phyloP scores from a whole-genome alignment of 2,329 filamentous ascomycete species.

The Sclerotinia nivalis region DNA sequence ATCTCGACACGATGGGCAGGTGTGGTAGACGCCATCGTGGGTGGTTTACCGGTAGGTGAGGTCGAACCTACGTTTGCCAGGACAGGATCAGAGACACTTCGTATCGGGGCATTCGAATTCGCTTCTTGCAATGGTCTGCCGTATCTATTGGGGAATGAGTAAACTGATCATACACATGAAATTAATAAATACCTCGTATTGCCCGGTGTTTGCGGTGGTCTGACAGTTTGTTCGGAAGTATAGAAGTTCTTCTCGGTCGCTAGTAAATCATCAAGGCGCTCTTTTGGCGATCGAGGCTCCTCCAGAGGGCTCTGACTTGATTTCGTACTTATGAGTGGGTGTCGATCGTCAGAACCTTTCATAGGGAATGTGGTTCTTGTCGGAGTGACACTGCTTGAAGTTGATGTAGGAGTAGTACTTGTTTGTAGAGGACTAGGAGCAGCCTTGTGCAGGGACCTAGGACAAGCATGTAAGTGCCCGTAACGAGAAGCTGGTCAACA shows the following conservation, averaged over 20 bases:
- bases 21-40: slow-evolving; percentile 37
- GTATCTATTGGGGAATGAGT: slow-evolving; percentile 29
- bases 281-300: slow-evolving; percentile 40
- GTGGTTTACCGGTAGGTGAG: slow-evolving; percentile 30
- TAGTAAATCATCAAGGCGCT: slow-evolving; percentile 42
- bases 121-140: slow-evolving; percentile 33
- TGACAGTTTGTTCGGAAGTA: slow-evolving; percentile 28
- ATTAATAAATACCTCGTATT: slow-evolving; percentile 31
- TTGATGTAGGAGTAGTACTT: slow-evolving; percentile 37
- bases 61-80: slow-evolving; percentile 34
- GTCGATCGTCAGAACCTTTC: slow-evolving; percentile 31
- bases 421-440: slow-evolving; percentile 42
- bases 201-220: slow-evolving; percentile 25
- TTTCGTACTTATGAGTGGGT: slow-evolving; percentile 29
- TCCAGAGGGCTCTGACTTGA: slow-evolving; percentile 28
- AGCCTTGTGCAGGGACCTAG: slow-evolving; percentile 41
- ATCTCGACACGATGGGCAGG: slow-evolving; percentile 38
- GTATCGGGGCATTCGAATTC: slow-evolving; percentile 36
- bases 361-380: slow-evolving; percentile 38
- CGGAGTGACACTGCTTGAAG: slow-evolving; percentile 38
- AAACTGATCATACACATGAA: slow-evolving; percentile 1
- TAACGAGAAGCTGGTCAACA: slow-evolving; percentile 21
- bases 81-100: slow-evolving; percentile 42
- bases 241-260: slow-evolving; percentile 42
- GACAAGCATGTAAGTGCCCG: slow-evolving; percentile 31